These are phyloP conservation scores for Spergularia bocconei DNA, from an alignment of 148 eudicot species.

Conservation along the genomic window DNA sequence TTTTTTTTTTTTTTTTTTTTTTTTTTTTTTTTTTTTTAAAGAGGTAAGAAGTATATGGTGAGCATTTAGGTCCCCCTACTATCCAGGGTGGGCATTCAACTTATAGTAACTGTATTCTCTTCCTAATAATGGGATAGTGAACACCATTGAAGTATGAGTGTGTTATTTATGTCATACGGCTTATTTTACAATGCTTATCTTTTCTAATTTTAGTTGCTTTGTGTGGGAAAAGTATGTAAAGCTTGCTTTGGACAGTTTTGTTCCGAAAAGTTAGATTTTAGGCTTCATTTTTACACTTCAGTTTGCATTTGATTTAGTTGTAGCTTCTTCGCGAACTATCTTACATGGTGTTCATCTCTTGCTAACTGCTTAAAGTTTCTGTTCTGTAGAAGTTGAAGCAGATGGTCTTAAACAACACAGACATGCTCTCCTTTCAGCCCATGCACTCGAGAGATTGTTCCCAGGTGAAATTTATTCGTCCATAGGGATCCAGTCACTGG, in stretches of 20 bases:
- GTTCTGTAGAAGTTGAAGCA: conserved; percentile 68
- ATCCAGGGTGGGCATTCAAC: too few relatives aligned
- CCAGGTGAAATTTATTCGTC: conserved; percentile 47
- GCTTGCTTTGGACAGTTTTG: too few relatives aligned
- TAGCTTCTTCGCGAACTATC: neutral
- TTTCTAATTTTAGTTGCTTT: neutral
- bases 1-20: neutral
- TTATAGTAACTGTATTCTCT: too few relatives aligned
- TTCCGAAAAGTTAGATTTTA: too few relatives aligned
- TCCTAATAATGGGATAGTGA: too few relatives aligned
- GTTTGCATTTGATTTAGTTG: neutral
- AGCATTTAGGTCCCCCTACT: too few relatives aligned
- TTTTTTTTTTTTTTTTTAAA: neutral
- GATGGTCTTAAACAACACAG: conserved; percentile 57
- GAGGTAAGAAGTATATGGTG: too few relatives aligned
- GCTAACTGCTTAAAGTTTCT: conserved; percentile 24
- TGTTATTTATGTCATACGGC: too few relatives aligned
- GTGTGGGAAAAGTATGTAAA: too few relatives aligned
- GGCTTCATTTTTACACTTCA: too few relatives aligned
- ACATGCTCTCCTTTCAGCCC: conserved; percentile 65
- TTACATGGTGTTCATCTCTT: conserved; percentile 8
- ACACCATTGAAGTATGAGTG: too few relatives aligned
- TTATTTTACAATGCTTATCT: too few relatives aligned
- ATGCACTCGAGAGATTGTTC: conserved; percentile 87
- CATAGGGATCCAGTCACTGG: neutral